Evolutionary conservation across 1,284 basidiomycete species (phyloP).

Genomic region (Naganishia cerealis): DNA sequence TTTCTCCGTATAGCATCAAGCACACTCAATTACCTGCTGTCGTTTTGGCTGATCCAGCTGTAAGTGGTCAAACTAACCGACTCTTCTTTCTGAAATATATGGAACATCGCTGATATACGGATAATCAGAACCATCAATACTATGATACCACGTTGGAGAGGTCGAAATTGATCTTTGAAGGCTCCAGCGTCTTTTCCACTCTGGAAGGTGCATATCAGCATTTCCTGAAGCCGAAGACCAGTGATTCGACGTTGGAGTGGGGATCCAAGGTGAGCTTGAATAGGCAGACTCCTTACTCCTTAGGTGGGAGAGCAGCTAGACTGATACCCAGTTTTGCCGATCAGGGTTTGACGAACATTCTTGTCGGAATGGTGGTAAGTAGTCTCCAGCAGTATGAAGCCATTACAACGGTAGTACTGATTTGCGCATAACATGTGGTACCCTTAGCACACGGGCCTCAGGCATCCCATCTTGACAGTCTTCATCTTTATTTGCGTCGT

Average conservation of each 20-base stretch:
- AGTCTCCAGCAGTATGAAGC: not conserved
- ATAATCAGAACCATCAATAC: slow-evolving; percentile 40
- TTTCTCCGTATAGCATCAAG: slow-evolving; percentile 43
- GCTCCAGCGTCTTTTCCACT: slow-evolving; percentile 65
- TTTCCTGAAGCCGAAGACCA: slow-evolving; percentile 59
- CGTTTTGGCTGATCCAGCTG: slow-evolving; percentile 76
- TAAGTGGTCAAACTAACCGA: slow-evolving; percentile 52
- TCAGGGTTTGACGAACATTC: slow-evolving; percentile 20
- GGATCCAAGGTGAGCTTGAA: slow-evolving; percentile 41
- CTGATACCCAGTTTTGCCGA: not conserved
- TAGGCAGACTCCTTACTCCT: not conserved
- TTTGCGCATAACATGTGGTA: slow-evolving; percentile 3
- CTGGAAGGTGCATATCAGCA: slow-evolving; percentile 68
- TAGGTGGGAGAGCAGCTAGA: not conserved
- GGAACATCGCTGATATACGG: slow-evolving; percentile 5
- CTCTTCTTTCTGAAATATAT: not conserved
- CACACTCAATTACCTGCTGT: slow-evolving; percentile 60
- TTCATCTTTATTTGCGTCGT: slow-evolving; percentile 43
- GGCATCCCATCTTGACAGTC: slow-evolving; percentile 50
- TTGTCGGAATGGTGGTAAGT: slow-evolving; percentile 39
- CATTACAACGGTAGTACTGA: not conserved
- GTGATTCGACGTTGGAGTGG: slow-evolving; percentile 49
- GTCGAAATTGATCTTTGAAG: slow-evolving; percentile 65
- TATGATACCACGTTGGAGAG: slow-evolving; percentile 65
- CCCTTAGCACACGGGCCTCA: slow-evolving; percentile 32